Evolutionary conservation across 257 asterid genomes (phyloP).

Genomic region (Anisodus tanguticus): DNA sequence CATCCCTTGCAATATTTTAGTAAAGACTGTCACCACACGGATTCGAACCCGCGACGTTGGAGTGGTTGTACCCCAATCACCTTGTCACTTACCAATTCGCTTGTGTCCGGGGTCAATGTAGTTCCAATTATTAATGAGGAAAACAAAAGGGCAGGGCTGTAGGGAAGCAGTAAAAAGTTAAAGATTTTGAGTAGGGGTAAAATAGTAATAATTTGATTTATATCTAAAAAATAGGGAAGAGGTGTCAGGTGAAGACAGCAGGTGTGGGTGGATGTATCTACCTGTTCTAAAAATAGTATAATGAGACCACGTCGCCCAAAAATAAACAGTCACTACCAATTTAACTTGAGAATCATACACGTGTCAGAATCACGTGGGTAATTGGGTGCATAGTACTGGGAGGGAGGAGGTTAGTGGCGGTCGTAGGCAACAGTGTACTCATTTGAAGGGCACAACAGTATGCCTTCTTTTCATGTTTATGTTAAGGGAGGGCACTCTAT

Average conservation of each 20-base stretch:
- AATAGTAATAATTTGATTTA: too few relatives aligned
- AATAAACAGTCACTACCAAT: not conserved
- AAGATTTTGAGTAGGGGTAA: not conserved
- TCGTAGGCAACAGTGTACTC: too few relatives aligned
- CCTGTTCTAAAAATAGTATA: constrained; percentile 38
- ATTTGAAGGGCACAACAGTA: too few relatives aligned
- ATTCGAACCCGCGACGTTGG: too few relatives aligned
- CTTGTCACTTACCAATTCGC: too few relatives aligned
- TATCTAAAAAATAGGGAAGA: not conserved
- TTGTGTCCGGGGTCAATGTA: too few relatives aligned
- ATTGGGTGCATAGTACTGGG: not conserved
- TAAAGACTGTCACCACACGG: too few relatives aligned
- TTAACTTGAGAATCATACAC: constrained; percentile 7
- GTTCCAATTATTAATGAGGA: too few relatives aligned
- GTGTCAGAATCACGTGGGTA: constrained; percentile 41
- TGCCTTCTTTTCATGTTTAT: too few relatives aligned
- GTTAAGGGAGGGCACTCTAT: too few relatives aligned
- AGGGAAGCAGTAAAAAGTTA: not conserved
- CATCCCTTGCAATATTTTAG: too few relatives aligned
- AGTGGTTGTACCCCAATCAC: too few relatives aligned
- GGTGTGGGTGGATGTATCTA: constrained; percentile 31
- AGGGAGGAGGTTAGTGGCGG: not conserved
- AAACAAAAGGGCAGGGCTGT: not conserved
- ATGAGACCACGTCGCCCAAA: not conserved
- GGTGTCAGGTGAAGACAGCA: constrained; percentile 17